These are phyloP conservation scores for Phialemoniopsis sp. DNA, from an alignment of 2,329 filamentous ascomycete genomes.

Conservation along the genomic window DNA sequence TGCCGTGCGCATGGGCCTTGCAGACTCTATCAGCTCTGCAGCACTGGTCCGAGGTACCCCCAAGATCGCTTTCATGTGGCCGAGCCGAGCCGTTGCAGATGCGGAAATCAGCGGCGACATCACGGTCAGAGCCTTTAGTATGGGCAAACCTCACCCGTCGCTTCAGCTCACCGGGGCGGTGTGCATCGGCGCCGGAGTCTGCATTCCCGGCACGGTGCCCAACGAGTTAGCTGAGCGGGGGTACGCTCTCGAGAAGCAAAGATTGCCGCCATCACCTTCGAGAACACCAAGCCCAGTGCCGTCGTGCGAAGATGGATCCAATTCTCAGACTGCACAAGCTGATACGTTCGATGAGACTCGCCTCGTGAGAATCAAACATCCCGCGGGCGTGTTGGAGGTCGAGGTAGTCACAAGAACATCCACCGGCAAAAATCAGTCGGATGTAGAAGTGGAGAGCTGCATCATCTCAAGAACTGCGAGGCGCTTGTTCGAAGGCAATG, in stretches of 20 bases:
- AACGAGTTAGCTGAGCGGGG: constrained; percentile 4
- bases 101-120: constrained; percentile 23
- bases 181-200: constrained; percentile 38
- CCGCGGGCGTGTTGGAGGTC: too few relatives aligned
- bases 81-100: constrained; percentile 1
- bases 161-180: constrained; percentile 49
- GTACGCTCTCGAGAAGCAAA: constrained; percentile 9
- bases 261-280: too few relatives aligned
- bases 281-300: too few relatives aligned
- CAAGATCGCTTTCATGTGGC: constrained; percentile 52
- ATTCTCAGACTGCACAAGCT: too few relatives aligned
- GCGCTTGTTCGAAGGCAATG: too few relatives aligned
- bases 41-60: constrained; percentile 31
- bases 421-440: too few relatives aligned
- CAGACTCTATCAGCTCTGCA: constrained; percentile 26
- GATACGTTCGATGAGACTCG: too few relatives aligned
- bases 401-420: too few relatives aligned
- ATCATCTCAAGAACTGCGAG: too few relatives aligned
- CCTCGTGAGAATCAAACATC: too few relatives aligned
- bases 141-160: constrained; percentile 45
- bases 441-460: too few relatives aligned
- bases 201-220: constrained; percentile 32
- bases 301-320: too few relatives aligned
- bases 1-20: constrained; percentile 55
- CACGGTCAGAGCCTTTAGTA: constrained; percentile 40